phyloP scores from a whole-genome alignment of 768 basidiomycete species.

The Lactifluus pinguis region DNA sequence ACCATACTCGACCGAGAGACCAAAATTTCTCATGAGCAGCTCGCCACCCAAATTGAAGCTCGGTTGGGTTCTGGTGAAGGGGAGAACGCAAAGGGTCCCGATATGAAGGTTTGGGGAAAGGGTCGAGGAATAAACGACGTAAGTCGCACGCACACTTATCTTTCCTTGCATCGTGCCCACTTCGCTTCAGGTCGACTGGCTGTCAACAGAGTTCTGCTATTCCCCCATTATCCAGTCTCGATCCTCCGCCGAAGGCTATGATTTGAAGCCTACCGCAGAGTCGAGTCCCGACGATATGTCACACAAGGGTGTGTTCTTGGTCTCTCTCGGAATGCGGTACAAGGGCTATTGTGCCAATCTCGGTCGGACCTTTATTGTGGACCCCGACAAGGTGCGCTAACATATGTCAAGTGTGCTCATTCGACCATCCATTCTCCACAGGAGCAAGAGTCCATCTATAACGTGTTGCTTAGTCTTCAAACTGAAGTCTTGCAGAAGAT shows the following conservation, averaged over 20 bases:
- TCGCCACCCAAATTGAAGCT: conserved; percentile 79
- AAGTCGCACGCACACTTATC: conserved; percentile 25
- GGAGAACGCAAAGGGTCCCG: conserved; percentile 68
- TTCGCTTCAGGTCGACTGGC: conserved; percentile 67
- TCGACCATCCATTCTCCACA: conserved; percentile 26
- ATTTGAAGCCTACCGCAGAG: conserved; percentile 78
- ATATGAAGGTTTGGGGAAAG: conserved; percentile 87
- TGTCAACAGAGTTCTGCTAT: conserved; percentile 88
- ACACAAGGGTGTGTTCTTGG: conserved; percentile 81
- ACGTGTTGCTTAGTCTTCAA: conserved; percentile 69
- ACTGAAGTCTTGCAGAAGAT: conserved; percentile 63
- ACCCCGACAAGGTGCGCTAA: conserved; percentile 67
- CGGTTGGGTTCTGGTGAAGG: conserved; percentile 82
- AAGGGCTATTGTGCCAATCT: conserved; percentile 90
- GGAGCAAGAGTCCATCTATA: conserved; percentile 90
- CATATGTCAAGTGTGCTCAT: not conserved
- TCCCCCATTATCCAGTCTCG: conserved; percentile 94
- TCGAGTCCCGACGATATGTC: conserved; percentile 78
- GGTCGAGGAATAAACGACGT: conserved; percentile 69
- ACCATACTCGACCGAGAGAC: conserved; percentile 86
- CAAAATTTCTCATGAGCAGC: conserved; percentile 80
- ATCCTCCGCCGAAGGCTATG: conserved; percentile 75
- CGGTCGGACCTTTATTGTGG: conserved; percentile 91
- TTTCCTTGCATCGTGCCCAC: conserved; percentile 5
- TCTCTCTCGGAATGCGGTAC: conserved; percentile 83